A percentile compares a stretch with the other conserved stretches of the same genome.
These are phyloP conservation scores for Picea sitchensis DNA, from an alignment of 75 land plant genomes.

Conservation along the genomic window DNA sequence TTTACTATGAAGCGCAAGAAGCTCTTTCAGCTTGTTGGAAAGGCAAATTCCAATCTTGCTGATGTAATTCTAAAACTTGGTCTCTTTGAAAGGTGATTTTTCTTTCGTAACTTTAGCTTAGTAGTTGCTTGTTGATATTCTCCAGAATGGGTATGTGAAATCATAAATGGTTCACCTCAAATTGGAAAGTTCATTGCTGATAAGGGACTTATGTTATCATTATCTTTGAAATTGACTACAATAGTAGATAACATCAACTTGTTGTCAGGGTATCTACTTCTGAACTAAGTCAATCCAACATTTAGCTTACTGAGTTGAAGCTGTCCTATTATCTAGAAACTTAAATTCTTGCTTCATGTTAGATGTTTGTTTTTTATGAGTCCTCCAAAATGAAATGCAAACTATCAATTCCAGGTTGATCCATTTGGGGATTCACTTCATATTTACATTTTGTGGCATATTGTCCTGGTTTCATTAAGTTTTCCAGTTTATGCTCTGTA, in stretches of 20 bases:
- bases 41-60: conserved; percentile 85
- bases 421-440: background rate
- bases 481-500: too few relatives aligned
- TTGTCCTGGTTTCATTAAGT: background rate
- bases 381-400: background rate
- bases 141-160: background rate
- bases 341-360: background rate
- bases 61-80: conserved; percentile 87
- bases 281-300: background rate
- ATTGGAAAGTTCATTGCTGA: conserved; percentile 3
- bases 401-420: background rate
- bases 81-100: conserved; percentile 76
- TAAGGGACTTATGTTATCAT: conserved; percentile 8
- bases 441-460: background rate
- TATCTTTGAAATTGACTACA: background rate
- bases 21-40: conserved; percentile 87
- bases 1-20: conserved; percentile 73
- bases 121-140: background rate
- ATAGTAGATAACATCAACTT: background rate
- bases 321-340: background rate
- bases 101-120: background rate
- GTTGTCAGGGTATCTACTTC: background rate
- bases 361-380: background rate
- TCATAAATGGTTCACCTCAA: background rate
- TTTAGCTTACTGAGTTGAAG: background rate